phyloP scores from a whole-genome alignment of 1,284 basidiomycete species.

The Pseudozyma sp. region DNA sequence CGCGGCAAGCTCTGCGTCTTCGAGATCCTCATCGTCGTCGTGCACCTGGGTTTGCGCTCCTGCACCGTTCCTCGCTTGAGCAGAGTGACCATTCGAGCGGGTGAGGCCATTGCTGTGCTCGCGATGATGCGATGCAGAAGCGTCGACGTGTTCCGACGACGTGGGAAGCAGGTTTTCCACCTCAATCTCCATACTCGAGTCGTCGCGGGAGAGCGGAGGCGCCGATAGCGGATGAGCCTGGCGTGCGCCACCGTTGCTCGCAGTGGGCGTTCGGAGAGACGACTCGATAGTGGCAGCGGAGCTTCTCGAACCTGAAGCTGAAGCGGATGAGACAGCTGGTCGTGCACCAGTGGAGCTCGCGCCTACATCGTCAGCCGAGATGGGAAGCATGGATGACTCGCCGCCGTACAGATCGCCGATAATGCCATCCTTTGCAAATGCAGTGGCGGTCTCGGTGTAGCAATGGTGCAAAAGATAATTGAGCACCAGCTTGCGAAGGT shows the following conservation, averaged over 20 bases:
- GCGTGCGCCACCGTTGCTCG: constrained; percentile 13
- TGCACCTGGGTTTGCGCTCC: neutral
- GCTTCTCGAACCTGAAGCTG: constrained; percentile 13
- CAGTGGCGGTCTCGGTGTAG: constrained; percentile 77
- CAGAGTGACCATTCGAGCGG: constrained; percentile 14
- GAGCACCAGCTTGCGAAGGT: constrained; percentile 75
- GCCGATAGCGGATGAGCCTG: constrained; percentile 57
- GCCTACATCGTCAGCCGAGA: constrained; percentile 11
- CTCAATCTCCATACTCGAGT: constrained; percentile 60
- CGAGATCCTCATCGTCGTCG: constrained; percentile 26
- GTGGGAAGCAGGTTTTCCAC: constrained; percentile 54
- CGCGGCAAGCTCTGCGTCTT: constrained; percentile 22
- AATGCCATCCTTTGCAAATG: constrained; percentile 77
- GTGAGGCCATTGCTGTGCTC: constrained; percentile 27
- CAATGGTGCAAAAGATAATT: constrained; percentile 83
- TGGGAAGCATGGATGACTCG: constrained; percentile 6
- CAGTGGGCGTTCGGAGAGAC: neutral
- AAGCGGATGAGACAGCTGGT: neutral
- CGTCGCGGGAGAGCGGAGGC: constrained; percentile 55
- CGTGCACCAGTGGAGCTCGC: constrained; percentile 6
- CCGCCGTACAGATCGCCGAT: constrained; percentile 38
- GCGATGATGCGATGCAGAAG: constrained; percentile 5
- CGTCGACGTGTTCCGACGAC: constrained; percentile 23
- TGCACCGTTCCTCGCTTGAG: constrained; percentile 6
- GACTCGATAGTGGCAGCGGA: constrained; percentile 3